These are phyloP conservation scores for Aspergillus arachidicola DNA, from an alignment of 2,329 filamentous ascomycete genomes.

Conservation along the genomic window DNA sequence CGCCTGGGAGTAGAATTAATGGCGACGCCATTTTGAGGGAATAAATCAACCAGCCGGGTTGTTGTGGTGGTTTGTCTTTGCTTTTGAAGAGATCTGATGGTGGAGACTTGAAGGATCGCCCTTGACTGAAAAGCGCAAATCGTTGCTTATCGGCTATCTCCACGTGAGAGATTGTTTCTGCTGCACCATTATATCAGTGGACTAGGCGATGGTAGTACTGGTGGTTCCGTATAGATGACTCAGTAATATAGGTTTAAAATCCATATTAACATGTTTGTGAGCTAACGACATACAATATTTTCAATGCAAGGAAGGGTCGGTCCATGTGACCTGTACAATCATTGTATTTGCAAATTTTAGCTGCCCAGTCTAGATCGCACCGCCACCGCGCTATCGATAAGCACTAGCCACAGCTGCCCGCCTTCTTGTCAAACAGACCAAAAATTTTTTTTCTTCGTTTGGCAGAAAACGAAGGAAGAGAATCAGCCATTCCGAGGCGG, in stretches of 20 bases:
- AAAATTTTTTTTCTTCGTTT: slow-evolving; percentile 36
- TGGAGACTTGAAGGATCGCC: background rate
- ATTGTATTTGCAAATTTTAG: no score
- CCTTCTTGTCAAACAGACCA: slow-evolving; percentile 33
- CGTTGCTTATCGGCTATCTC: slow-evolving; percentile 26
- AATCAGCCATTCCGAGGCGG: slow-evolving; percentile 11
- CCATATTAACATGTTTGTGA: background rate
- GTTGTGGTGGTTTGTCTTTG: background rate
- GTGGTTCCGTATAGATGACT: background rate
- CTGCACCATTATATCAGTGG: background rate
- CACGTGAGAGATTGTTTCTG: slow-evolving; percentile 27
- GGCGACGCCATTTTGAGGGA: slow-evolving; percentile 57
- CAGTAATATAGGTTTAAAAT: background rate
- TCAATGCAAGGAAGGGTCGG: background rate
- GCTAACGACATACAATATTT: no score
- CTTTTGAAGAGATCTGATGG: background rate
- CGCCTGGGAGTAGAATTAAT: slow-evolving; percentile 79
- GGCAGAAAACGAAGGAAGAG: slow-evolving; percentile 9
- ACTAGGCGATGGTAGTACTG: no score
- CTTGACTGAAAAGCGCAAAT: slow-evolving; percentile 12
- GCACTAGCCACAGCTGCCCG: slow-evolving; percentile 33
- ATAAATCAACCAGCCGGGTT: background rate
- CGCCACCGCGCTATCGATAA: slow-evolving; percentile 41
- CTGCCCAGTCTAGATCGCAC: slow-evolving; percentile 14
- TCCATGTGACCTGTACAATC: no score